phyloP scores from a whole-genome alignment of 2,329 filamentous ascomycete genomes.

The Alternaria hordeiaustralica region DNA sequence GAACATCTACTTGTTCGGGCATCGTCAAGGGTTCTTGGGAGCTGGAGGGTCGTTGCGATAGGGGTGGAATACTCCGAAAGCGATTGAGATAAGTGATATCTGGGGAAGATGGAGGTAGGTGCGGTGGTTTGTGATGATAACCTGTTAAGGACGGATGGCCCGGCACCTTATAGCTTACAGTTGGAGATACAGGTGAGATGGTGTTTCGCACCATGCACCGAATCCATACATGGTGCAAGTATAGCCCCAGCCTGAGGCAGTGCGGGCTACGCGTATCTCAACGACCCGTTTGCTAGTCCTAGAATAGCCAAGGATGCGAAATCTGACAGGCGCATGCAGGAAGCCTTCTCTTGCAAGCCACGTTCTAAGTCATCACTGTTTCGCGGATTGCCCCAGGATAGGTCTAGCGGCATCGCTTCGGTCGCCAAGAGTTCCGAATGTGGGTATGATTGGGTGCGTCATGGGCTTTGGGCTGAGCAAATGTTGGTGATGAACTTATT shows the following conservation, averaged over 20 bases:
- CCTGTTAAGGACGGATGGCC: not conserved
- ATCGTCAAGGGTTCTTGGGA: conserved; percentile 3
- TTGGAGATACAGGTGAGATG: not conserved
- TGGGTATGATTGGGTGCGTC: not conserved
- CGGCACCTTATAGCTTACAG: conserved; percentile 23
- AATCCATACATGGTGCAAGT: not conserved
- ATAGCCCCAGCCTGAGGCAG: conserved; percentile 5
- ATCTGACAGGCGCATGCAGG: not conserved
- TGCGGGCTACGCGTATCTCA: conserved; percentile 3
- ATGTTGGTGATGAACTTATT: not conserved
- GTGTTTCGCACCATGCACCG: conserved; percentile 6
- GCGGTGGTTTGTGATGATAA: not conserved
- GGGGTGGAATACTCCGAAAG: not conserved
- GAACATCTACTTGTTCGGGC: conserved; percentile 6
- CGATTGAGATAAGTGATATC: not conserved
- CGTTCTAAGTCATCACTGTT: not conserved
- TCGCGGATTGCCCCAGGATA: conserved; percentile 1
- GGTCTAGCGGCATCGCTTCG: conserved; percentile 2
- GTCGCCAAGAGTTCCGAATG: conserved; percentile 4
- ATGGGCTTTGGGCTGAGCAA: not conserved
- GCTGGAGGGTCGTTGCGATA: conserved; percentile 27
- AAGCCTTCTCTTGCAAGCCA: not conserved
- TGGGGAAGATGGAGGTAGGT: not conserved
- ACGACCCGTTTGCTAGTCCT: not conserved
- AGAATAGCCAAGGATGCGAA: not conserved